Evolutionary conservation across 352 stramenopile genomes (phyloP).

Genomic region (Phytophthora cactorum): DNA sequence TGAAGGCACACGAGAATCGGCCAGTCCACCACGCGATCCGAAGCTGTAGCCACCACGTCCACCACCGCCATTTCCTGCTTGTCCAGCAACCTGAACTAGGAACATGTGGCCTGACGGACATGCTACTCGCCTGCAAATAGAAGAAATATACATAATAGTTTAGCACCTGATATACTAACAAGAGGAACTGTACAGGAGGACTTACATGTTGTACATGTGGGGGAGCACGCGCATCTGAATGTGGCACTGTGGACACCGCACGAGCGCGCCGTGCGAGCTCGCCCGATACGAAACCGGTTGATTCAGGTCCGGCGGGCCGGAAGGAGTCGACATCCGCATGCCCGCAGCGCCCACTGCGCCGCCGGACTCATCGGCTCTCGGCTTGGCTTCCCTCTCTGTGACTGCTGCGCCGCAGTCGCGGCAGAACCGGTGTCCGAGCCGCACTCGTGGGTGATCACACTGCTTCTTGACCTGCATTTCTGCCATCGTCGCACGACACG

Average conservation of each 20-base stretch:
- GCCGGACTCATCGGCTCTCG: conserved; percentile 48
- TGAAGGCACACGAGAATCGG: conserved; percentile 26
- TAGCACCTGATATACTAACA: conserved; percentile 2
- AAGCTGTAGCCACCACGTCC: conserved; percentile 30
- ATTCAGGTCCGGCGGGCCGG: conserved; percentile 26
- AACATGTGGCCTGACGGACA: conserved; percentile 89
- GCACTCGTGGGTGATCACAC: conserved; percentile 86
- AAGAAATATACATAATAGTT: conserved; percentile 4
- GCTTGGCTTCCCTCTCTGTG: conserved; percentile 72
- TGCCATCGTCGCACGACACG: conserved; percentile 73
- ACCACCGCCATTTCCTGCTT: conserved; percentile 31
- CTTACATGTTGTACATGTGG: conserved; percentile 91
- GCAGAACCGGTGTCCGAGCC: conserved; percentile 79
- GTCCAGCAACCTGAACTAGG: conserved; percentile 76
- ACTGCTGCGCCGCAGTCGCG: conserved; percentile 72
- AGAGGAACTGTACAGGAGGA: background rate
- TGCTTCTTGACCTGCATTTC: conserved; percentile 88
- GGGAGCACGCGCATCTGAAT: conserved; percentile 89
- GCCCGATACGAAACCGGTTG: conserved; percentile 78
- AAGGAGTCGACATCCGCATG: conserved; percentile 37
- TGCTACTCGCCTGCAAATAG: conserved; percentile 63
- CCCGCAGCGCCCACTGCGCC: conserved; percentile 3
- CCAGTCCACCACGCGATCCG: conserved; percentile 32
- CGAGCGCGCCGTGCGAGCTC: conserved; percentile 83
- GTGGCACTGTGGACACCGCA: conserved; percentile 84